phyloP scores from a whole-genome alignment of 768 basidiomycete species.

The Ephemerocybe angulata region DNA sequence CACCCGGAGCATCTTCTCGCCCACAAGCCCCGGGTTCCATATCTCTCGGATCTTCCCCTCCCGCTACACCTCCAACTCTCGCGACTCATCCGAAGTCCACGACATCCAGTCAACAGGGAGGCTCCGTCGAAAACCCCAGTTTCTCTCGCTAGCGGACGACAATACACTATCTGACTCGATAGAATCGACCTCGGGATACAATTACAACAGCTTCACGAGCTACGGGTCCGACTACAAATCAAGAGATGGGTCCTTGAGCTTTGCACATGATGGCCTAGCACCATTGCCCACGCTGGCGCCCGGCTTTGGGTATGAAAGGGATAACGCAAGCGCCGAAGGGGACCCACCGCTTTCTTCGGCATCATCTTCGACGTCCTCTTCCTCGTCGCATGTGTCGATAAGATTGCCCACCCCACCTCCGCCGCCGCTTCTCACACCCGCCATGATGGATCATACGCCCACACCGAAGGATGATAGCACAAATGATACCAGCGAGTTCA shows the following conservation, averaged over 20 bases:
- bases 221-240: background rate
- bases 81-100: conserved; percentile 3
- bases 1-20: conserved; percentile 7
- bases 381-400: conserved; percentile 12
- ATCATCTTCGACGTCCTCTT: conserved; percentile 21
- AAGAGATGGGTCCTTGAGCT: conserved; percentile 1
- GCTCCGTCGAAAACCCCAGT: conserved; percentile 16
- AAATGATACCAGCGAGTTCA: conserved; percentile 17
- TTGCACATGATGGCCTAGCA: conserved; percentile 9
- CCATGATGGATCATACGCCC: background rate
- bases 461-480: background rate
- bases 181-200: background rate
- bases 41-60: conserved; percentile 39
- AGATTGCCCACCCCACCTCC: conserved; percentile 25
- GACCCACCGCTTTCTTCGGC: conserved; percentile 19
- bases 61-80: conserved; percentile 26
- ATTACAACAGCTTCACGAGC: conserved; percentile 2
- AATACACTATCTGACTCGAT: conserved; percentile 10
- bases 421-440: conserved; percentile 12
- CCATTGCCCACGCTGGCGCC: conserved; percentile 8
- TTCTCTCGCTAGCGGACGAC: conserved; percentile 13
- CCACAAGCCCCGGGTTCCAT: conserved; percentile 15
- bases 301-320: background rate
- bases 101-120: conserved; percentile 5
- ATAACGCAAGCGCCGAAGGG: conserved; percentile 6